Conservation (phyloP, 768 basidiomycete genomes). For the Russula emetica region DNA sequence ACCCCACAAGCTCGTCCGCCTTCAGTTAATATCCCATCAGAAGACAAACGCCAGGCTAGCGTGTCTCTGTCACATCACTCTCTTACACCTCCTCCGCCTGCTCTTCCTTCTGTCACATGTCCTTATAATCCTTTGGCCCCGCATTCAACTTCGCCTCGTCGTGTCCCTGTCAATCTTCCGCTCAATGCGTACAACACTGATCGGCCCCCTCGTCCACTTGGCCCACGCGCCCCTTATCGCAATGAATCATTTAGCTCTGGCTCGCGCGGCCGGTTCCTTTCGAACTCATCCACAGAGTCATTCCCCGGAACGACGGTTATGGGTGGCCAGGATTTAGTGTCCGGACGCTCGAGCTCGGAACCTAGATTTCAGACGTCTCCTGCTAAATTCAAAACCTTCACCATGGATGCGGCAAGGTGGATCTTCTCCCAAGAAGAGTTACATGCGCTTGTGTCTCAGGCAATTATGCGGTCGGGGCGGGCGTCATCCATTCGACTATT, state of each 20-base stretch:
- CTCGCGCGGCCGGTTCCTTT: neutral
- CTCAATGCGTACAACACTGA: neutral
- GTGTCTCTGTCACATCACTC: neutral
- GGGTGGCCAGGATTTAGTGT: neutral
- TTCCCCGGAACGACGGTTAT: neutral
- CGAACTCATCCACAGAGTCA: neutral
- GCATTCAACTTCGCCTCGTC: neutral
- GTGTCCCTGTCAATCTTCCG: neutral
- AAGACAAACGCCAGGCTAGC: neutral
- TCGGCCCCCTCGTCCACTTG: conserved; percentile 26
- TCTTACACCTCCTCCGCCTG: neutral
- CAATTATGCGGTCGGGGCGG: conserved; percentile 68
- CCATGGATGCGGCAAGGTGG: conserved; percentile 83
- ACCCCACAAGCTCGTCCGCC: neutral
- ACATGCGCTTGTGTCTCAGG: conserved; percentile 67
- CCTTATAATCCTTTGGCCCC: neutral
- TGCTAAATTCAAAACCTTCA: conserved; percentile 64
- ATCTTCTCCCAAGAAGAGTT: conserved; percentile 71
- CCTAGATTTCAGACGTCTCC: conserved; percentile 58
- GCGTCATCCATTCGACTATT: conserved; percentile 68
- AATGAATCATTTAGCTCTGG: neutral
- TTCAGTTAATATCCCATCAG: neutral
- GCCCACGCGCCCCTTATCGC: conserved; percentile 22
- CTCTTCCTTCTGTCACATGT: neutral
- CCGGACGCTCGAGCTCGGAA: conserved; percentile 28